Evolutionary conservation across 176 grass and related monocot genomes (phyloP), one percentile per base, ranked within the genome.

Genomic region (Triticum monococcum): DNA sequence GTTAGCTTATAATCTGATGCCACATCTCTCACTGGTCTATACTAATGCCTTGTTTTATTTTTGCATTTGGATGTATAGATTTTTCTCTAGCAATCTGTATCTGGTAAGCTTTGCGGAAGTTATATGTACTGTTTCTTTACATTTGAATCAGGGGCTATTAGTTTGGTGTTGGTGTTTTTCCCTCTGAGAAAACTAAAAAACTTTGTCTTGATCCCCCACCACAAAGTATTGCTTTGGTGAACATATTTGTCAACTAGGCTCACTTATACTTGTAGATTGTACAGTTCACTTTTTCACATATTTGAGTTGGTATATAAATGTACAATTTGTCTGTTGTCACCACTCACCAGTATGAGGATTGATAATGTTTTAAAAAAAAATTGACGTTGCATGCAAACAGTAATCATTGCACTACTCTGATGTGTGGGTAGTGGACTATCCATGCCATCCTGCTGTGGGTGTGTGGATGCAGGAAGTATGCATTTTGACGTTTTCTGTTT

Each of bases 401-500:
- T 76, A 67, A 73, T 8, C 26, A 81, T 50, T 89, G 57, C 63
- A 13, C 30, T 76, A 69, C 38, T 72, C 36, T 78, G 36, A 50
- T 71, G 28, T 71, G 28, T 71, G 24, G 16, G 31, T 61, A 68
- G 78, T 62, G 23, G 57, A 75, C 20, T n/a, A 72, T 83, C 22
- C 52, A 82, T 64, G 70, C 57, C 30, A 12, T 54, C 17, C 71
- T 72, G 69, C 24, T 38, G 28, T 31, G 33, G 54, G 11, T 40
- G 16, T 77, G 77, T 67, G 81, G 8, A 48, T 68, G 32, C 60
- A 77, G 18, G 24, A 71, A 74, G 57, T 28, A 76, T 81, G 26
- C 63, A 69, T 84, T 80, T 70, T 85, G 12, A 56, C 74, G 9
- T 85, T 85, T 36, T 85, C 85, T 85, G 59, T 65, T 64, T 78